Evolutionary conservation across 371 early-diverging fungal genomes (phyloP), one percentile per base, ranked within the genome.

Genomic region (Batkoa obscura): DNA sequence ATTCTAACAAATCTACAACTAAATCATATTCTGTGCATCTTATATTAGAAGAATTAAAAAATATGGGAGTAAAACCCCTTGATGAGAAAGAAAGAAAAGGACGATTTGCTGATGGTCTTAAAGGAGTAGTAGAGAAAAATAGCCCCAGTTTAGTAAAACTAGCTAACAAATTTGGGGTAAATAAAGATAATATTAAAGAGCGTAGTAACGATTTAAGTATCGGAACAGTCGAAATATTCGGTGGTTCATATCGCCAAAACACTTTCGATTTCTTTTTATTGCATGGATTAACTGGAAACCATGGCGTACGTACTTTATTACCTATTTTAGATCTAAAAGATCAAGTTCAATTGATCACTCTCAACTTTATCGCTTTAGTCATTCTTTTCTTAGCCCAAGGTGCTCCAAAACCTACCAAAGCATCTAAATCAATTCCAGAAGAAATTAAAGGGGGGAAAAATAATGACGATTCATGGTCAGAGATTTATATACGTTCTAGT

Each of bases 181-280:
- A 23, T 17, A n/a, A n/a, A n/a, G n/a, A n/a, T n/a, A n/a, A n/a
- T n/a, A n/a, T n/a, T n/a, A n/a, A n/a, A n/a, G n/a, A n/a, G n/a
- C n/a, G n/a, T n/a, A n/a, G n/a, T n/a, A 30, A 49, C 23, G 57
- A 57, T 23, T 30, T 57, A 8, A 41, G 31, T 41, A 31, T 35
- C 3, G 50, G 17, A 2, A 30, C 35, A 1, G 32, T 35, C 6
- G 37, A 30, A 33, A 4, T 49, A 5, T 57, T 41, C 41, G 38
- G n/a, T 15, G 47, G 38, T 33, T 49, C 50, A 3, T 12, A n/a
- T 41, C 33, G 41, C 13, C 33, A 57, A 3, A 13, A 34, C 3
- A 13, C 34, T 6, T n/a, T 35, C 5, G 57, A 57, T 17, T 57
- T 57, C 31, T 57, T 57, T 41, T 41, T 57, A 36, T 6, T 57